Base-by-base conservation (phyloP, 2,329 filamentous ascomycete genomes). In the Calonectria montana region DNA sequence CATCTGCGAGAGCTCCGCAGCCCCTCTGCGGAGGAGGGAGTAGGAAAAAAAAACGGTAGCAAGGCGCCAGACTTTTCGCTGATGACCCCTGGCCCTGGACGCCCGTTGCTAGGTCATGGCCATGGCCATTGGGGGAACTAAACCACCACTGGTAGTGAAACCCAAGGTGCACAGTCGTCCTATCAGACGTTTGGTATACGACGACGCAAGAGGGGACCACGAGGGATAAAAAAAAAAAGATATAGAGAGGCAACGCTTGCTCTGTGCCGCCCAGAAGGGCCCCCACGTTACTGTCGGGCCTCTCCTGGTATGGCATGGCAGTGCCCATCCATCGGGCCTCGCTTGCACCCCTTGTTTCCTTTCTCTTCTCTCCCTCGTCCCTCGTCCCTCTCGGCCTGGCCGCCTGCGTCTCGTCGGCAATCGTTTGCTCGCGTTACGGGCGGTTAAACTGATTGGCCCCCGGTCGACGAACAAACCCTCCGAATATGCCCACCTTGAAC, bases 131-230 rank as follows among this genome's bases (percentile, higher is more conserved):
- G n/a, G 13, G 41, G 16, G 23, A 23, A 37, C 53, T 59, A 37
- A 59, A 59, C 31, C 53, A 35, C 21, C 53, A 18, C 31, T n/a
- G n/a, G 35, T 61, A 21, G 65, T 61, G 65, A 59, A 61, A 18
- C 57, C 23, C 25, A 23, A 39, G 31, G 35, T 41, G 23, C 45
- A 63, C 29, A 23, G n/a, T 35, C 37, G 48, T 18, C 65, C 65
- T 62, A 67, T 67, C 65, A 67, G 16, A 27, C 25, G 21, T 29
- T 68, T 27, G 43, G 65, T 13, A 68, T 43, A 45, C 27, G 64
- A 18, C 21, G 53, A 25, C 48, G 21, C 50, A 15, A 21, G 63
- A 50, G 48, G 48, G 37, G 48, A 39, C 45, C 29, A 39, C 27
- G 29, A 64, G 61, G 31, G 29, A 50, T 21, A n/a, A 50, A 47